Evolutionary conservation across 2,329 filamentous ascomycete genomes (phyloP).

Genomic region (Microcyclosporella mali): DNA sequence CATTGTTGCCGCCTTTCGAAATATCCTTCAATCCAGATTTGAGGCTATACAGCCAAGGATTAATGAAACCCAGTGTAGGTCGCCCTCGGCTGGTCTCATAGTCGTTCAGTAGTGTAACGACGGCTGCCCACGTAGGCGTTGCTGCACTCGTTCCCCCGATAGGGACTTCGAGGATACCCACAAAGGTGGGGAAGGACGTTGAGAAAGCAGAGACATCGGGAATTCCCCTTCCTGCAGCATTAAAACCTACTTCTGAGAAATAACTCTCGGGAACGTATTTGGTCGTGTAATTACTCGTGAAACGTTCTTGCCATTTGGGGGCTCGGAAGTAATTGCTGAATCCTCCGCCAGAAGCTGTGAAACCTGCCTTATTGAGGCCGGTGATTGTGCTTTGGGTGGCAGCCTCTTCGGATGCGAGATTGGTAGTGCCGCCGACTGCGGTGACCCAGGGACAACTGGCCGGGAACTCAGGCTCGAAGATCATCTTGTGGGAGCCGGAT

Average conservation of each 20-base stretch:
- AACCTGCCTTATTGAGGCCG: slow-evolving; percentile 6
- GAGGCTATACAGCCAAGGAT: slow-evolving; percentile 52
- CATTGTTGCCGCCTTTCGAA: slow-evolving; percentile 30
- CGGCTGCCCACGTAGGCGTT: slow-evolving; percentile 51
- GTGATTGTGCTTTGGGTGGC: slow-evolving; percentile 19
- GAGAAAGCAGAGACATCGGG: slow-evolving; percentile 46
- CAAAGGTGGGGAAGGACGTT: slow-evolving; percentile 29
- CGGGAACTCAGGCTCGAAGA: slow-evolving; percentile 43
- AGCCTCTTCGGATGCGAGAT: slow-evolving; percentile 19
- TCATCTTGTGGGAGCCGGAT: slow-evolving; percentile 36
- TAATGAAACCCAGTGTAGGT: slow-evolving; percentile 43
- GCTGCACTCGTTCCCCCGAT: slow-evolving; percentile 45
- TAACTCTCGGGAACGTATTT: slow-evolving; percentile 36
- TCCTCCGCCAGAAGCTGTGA: slow-evolving; percentile 30
- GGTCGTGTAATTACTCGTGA: slow-evolving; percentile 35
- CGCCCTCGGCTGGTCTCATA: slow-evolving; percentile 47
- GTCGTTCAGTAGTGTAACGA: slow-evolving; percentile 58
- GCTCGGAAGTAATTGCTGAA: slow-evolving; percentile 41
- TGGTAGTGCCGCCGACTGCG: slow-evolving; percentile 36
- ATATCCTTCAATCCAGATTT: slow-evolving; percentile 47
- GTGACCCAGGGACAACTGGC: slow-evolving; percentile 44
- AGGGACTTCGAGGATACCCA: slow-evolving; percentile 33
- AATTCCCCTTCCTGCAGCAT: slow-evolving; percentile 36
- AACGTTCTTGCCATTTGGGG: slow-evolving; percentile 38
- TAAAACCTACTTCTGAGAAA: slow-evolving; percentile 37